Conservation (phyloP, 805 yeast genomes). For the Sugiyamaella americana region DNA sequence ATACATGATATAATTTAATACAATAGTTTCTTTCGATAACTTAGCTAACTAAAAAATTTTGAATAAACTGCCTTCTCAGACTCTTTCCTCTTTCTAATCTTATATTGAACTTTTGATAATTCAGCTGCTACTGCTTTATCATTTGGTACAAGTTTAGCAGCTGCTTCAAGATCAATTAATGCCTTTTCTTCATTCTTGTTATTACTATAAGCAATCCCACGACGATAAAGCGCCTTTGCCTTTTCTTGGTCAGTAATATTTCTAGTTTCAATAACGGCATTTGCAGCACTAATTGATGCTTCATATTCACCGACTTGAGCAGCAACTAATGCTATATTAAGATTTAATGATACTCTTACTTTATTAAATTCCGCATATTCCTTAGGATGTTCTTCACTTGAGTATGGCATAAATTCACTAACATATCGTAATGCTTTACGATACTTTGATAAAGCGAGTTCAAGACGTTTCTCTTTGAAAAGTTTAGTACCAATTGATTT, state of each 20-base stretch:
- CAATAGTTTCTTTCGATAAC: too few species aligned
- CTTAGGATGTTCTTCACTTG: conserved; percentile 40
- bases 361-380: conserved; percentile 47
- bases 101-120: conserved; percentile 49
- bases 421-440: conserved; percentile 64
- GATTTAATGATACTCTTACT: conserved; percentile 56
- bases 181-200: conserved; percentile 69
- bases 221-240: conserved; percentile 83
- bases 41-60: conserved; percentile 38
- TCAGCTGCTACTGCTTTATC: conserved; percentile 70
- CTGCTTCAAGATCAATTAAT: conserved; percentile 55
- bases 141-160: conserved; percentile 55
- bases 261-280: conserved; percentile 59
- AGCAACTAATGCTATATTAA: conserved; percentile 71
- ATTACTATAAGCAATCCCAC: conserved; percentile 66
- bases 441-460: conserved; percentile 61
- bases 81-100: conserved; percentile 48
- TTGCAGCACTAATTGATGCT: conserved; percentile 53
- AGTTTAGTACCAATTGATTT: conserved; percentile 74
- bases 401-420: conserved; percentile 53
- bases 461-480: conserved; percentile 58
- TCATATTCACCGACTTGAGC: conserved; percentile 54
- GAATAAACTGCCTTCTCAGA: conserved; percentile 36
- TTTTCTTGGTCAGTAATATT: conserved; percentile 55
- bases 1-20: too few species aligned